These are phyloP conservation scores for Candida ortonii DNA, from an alignment of 805 yeast genomes.

Conservation along the genomic window DNA sequence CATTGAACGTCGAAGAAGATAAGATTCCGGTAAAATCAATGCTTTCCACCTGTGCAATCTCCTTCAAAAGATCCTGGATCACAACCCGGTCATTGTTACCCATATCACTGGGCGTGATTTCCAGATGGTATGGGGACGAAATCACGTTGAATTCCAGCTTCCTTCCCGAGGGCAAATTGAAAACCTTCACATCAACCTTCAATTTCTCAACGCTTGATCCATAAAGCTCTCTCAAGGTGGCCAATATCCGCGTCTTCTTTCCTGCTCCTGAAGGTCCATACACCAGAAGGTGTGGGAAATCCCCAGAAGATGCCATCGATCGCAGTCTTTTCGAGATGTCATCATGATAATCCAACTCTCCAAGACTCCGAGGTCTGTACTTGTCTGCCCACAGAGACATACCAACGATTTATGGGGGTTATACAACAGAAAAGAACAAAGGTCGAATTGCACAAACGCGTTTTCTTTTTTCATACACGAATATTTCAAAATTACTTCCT, in stretches of 20 bases:
- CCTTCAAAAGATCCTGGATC: conserved; percentile 89
- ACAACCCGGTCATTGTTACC: conserved; percentile 95
- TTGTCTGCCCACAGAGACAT: conserved; percentile 98
- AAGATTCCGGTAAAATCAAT: conserved; percentile 65
- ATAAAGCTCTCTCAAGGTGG: conserved; percentile 73
- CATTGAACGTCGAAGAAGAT: conserved; percentile 40
- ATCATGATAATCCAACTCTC: conserved; percentile 62
- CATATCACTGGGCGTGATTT: conserved; percentile 95
- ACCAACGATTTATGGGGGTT: not conserved
- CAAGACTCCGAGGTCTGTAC: conserved; percentile 73
- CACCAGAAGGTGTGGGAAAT: conserved; percentile 87
- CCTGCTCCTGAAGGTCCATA: conserved; percentile 98
- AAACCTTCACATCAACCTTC: conserved; percentile 87
- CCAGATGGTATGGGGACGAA: conserved; percentile 88
- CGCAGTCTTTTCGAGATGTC: conserved; percentile 60
- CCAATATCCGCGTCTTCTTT: conserved; percentile 87
- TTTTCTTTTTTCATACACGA: no score
- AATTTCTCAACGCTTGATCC: conserved; percentile 80
- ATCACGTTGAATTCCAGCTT: conserved; percentile 90
- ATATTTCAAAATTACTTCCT: no score
- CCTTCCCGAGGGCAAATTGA: conserved; percentile 66
- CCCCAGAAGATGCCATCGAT: conserved; percentile 57
- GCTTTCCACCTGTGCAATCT: conserved; percentile 92
- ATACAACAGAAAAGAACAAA: not conserved
- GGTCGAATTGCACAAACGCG: no score